These are phyloP conservation scores for Oryza nivara DNA, from an alignment of 176 grass and related monocot species.

Conservation along the genomic window DNA sequence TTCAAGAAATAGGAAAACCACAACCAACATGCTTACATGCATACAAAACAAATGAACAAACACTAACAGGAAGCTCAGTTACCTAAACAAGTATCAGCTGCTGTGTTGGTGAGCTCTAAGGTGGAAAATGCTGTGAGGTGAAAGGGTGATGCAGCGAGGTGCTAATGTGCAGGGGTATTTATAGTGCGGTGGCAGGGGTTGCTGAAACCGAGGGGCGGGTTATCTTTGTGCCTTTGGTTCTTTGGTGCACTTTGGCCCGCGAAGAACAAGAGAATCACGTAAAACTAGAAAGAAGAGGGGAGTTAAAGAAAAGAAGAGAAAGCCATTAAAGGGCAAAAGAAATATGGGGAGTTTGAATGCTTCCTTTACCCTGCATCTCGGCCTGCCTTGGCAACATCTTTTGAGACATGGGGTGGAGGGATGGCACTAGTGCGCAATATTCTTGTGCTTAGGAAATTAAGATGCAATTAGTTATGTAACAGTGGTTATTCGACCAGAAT, in stretches of 20 bases:
- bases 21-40: neutral
- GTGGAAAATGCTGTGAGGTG: slow-evolving; percentile 20
- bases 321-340: slow-evolving; percentile 77
- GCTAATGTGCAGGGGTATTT: slow-evolving; percentile 56
- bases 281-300: slow-evolving; percentile 67
- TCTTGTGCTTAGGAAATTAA: slow-evolving; percentile 47
- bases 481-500: neutral
- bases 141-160: slow-evolving; percentile 51
- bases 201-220: slow-evolving; percentile 53
- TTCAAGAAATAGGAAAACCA: slow-evolving; percentile 31
- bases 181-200: slow-evolving; percentile 50
- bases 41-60: neutral
- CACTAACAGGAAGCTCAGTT: slow-evolving; percentile 25
- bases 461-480: slow-evolving; percentile 36
- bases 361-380: slow-evolving; percentile 59
- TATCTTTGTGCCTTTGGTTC: slow-evolving; percentile 57
- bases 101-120: slow-evolving; percentile 33
- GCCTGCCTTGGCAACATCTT: slow-evolving; percentile 74
- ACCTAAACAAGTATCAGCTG: slow-evolving; percentile 39
- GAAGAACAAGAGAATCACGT: slow-evolving; percentile 69
- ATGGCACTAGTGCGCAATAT: slow-evolving; percentile 50
- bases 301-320: slow-evolving; percentile 86
- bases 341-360: slow-evolving; percentile 80
- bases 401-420: slow-evolving; percentile 70
- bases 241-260: slow-evolving; percentile 48